Base-by-base conservation (phyloP, 306 rosid species). In the Inga laurina region DNA sequence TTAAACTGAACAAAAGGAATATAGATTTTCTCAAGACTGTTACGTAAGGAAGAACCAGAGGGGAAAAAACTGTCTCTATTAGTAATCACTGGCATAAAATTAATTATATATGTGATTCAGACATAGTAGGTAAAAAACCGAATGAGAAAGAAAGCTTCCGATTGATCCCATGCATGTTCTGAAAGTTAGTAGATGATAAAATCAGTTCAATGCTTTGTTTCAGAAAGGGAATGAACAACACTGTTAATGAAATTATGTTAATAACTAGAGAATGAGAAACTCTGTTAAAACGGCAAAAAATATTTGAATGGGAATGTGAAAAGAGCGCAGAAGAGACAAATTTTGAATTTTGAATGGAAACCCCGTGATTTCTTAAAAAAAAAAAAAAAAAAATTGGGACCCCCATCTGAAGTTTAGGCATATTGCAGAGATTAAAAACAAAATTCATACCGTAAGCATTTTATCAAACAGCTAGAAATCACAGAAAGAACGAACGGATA, bases 321-420 rank as follows among this genome's bases (percentile, higher is more conserved):
- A 35, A 71, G 68, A 11, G 32, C 61, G 37, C 43, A 71, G 62
- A 73, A 59, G 22, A 75, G 69, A 24, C 77, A 48, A 71, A 19
- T 8, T 75, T 6, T 5, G 76, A 79, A 79, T 19, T 79, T 82
- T 72, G 77, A 82, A 62, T 35, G 27, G 35, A 62, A 88, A 62
- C 57, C 67, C 75, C 72, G 46, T 24, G 27, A 64, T 74, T 49
- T 37, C 56, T 74, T 27, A 0, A 27, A 27, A 27, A 27, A 27
- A 27, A 41, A 27, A 41, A 61, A 83, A 81, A 82, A 61, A 83
- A 77, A 82, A 27, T 54, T 77, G 44, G 73, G 81, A 82, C 59
- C 73, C 56, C 84, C 80, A 65, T 74, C 79, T 79, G 67, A 12
- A 70, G 70, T 84, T 76, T 64, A 69, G 7, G 51, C 82, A 65